Evolutionary conservation across 1,139 yeast genomes (phyloP).

Genomic region (Geotrichum candidum): DNA sequence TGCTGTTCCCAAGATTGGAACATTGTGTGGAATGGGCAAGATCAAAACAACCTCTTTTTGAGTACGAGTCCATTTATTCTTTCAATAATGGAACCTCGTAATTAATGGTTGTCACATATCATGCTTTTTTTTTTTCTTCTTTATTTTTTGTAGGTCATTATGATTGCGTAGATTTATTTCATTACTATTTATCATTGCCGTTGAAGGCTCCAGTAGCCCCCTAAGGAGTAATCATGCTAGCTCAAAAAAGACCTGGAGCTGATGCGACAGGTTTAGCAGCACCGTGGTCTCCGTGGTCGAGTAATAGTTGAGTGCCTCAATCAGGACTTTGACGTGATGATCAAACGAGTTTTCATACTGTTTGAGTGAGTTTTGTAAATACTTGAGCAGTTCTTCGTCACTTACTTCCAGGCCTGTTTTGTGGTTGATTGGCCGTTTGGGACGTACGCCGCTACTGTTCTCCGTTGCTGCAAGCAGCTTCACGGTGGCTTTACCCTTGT

Average conservation of each 20-base stretch:
- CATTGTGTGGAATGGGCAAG: neutral
- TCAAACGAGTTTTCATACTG: conserved; percentile 53
- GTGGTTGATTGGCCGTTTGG: conserved; percentile 26
- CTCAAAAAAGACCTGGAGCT: conserved; percentile 39
- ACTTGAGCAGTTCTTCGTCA: conserved; percentile 25
- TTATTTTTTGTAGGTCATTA: neutral
- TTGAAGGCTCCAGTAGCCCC: no score
- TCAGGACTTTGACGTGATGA: conserved; percentile 48
- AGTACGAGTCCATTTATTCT: neutral
- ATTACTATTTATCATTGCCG: neutral
- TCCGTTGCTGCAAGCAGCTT: conserved; percentile 35
- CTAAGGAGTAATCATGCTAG: neutral
- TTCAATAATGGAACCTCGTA: neutral
- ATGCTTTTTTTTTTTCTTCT: neutral
- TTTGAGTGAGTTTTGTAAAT: conserved; percentile 45
- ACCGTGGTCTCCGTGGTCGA: conserved; percentile 63
- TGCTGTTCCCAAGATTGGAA: neutral
- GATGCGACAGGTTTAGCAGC: conserved; percentile 48
- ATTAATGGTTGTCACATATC: neutral
- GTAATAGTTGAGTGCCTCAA: conserved; percentile 48
- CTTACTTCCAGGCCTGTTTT: conserved; percentile 38
- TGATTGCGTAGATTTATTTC: neutral
- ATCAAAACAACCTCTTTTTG: neutral
- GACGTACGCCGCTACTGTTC: conserved; percentile 37
- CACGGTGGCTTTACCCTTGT: conserved; percentile 52